A percentile compares a stretch with the other conserved stretches of the same genome.
These are phyloP conservation scores for Lentinula guzmanii DNA, from an alignment of 768 basidiomycete genomes.

Conservation along the genomic window DNA sequence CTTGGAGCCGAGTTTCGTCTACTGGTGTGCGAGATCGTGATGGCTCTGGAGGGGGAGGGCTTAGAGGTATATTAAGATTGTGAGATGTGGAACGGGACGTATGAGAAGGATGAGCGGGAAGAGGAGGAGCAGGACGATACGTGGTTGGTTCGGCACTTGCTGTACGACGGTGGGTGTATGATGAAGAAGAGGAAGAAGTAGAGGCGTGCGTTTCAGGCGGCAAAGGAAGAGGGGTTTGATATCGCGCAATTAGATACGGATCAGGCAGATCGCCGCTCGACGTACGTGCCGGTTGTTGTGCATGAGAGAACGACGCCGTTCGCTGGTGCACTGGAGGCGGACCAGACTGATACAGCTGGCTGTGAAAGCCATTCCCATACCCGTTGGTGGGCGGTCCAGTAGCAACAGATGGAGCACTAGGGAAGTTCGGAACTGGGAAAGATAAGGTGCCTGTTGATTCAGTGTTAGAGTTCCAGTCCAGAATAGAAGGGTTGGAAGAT, in stretches of 20 bases:
- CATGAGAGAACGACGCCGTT: neutral
- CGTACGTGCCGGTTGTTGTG: neutral
- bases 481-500: neutral
- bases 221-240: conserved; percentile 49
- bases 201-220: conserved; percentile 28
- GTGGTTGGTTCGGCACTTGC: neutral
- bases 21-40: conserved; percentile 15
- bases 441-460: conserved; percentile 11
- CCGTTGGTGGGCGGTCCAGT: conserved; percentile 8
- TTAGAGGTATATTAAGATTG: neutral
- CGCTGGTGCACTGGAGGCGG: conserved; percentile 8
- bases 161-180: conserved; percentile 12
- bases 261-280: conserved; percentile 25
- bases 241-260: conserved; percentile 39
- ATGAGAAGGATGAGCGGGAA: neutral
- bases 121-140: conserved; percentile 8
- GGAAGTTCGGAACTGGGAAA: conserved; percentile 25
- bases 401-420: conserved; percentile 15
- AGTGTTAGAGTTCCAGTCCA: neutral
- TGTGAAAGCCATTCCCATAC: conserved; percentile 14
- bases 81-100: neutral
- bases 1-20: conserved; percentile 27
- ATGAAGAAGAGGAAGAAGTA: neutral
- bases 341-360: conserved; percentile 7
- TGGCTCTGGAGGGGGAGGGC: conserved; percentile 9